Base-by-base conservation (phyloP, 371 early-diverging fungal species). In the Apophysomyces variabilis region DNA sequence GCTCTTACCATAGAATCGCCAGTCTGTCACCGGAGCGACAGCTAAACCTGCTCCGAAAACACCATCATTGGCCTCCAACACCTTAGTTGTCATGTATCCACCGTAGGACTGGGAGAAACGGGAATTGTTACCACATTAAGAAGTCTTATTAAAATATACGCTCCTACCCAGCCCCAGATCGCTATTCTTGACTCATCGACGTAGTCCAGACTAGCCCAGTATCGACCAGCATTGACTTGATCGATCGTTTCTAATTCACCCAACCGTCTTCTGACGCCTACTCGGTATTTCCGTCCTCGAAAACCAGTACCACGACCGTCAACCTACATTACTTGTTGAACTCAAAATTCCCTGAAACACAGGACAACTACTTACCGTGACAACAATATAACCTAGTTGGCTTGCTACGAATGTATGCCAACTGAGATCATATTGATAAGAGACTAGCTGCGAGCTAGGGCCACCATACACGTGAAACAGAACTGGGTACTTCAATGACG, bases 1-100 rank as follows among this genome's bases (percentile, higher is more conserved):
- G 18, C 43, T 13, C 39, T 60, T 69, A 85, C 87, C 89, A 65
- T 91, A 90, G 38, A 77, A 87, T 63, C 79, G 76, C 97, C 97
- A 98, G 69, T 94, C 91, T 3, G 96, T 96, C 7, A 98, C 98
- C 1, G 98, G 98, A 1, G 98, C 98, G 0, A 98, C 97, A 4
- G 98, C 87, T 82, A 97, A 88, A 5, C 91, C 98, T 0, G 90
- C 84, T 43, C 77, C 73, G 76, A 96, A 94, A 0, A 94, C 73
- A 7, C 92, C 91, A 21, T 88, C 84, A 66, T 94, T 77, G 2
- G 88, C 85, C 78, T 98, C 98, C 38, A 97, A 77, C 0, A 91
- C 85, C 70, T 96, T 95, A 47, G 91, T 64, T 0, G 97, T 89
- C 77, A 93, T 73, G 70, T 90, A 97, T 5, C 97, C 99, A 46